Evolutionary conservation across 106 monocot species (phyloP), one percentile per base, ranked within the genome.

Genomic region (Allium cepa): DNA sequence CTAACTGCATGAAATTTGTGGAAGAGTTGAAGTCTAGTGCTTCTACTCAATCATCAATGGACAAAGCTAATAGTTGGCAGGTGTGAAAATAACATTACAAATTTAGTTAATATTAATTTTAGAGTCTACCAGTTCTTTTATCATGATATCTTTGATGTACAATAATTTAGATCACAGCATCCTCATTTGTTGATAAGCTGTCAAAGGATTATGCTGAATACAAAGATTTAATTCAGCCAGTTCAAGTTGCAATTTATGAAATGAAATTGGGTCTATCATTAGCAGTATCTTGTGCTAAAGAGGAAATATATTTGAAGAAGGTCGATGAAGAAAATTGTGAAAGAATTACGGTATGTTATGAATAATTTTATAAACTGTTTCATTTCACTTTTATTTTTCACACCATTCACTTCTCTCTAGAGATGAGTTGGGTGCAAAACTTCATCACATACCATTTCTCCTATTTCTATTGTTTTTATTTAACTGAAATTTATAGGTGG

Each of bases 211-310:
- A 63, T 82, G 17, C 79, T 17, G 86, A 92, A 46, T 97, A 84
- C 62, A 50, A 73, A 28, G 96, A 97, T 69, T 75, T 97, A 58
- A 73, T 87, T 81, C 84, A 89, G 56, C 96, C 96, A 62, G 52
- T 92, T 71, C 88, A 89, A 79, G 82, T 97, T 79, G 84, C 96
- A 64, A 69, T 97, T 45, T 92, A 92, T 71, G 96, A 97, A 67
- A 89, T 97, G 86, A 97, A 92, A 76, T 67, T 97, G 11, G 96
- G 96, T 14, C 57, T 89, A 50, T 78, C 86, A 36, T 53, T 92
- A 50, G 74, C 74, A 61, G 18, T 79, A 8, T 87, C 86, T 63
- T 68, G 76, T 77, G 74, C 77, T 46, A 51, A 86, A 26, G 81
- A 88, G 77, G 79, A 77, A 55, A 77, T 80, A 56, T 80, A 79